Conservation (phyloP, 192 early-diverging fungal genomes). For the Gryganskiella cystojenkinii region DNA sequence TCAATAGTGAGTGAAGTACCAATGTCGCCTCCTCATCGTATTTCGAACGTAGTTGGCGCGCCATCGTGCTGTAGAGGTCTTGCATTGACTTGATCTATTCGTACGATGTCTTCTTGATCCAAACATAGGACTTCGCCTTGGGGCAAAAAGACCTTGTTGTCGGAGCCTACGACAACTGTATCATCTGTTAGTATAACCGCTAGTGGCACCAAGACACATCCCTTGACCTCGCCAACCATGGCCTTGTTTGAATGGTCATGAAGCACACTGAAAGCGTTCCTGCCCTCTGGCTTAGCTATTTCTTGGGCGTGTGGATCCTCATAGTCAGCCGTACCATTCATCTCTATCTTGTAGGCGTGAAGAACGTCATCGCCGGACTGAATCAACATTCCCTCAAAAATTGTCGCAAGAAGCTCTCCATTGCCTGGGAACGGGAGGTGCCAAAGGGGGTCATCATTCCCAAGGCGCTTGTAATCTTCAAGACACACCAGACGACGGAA, state of each 20-base stretch:
- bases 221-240: constrained; percentile 5
- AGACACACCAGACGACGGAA: not conserved
- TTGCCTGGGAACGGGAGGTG: not conserved
- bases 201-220: constrained; percentile 1
- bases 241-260: constrained; percentile 8
- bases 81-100: too few relatives aligned
- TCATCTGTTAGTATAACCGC: constrained; percentile 1
- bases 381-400: constrained; percentile 2
- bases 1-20: constrained; percentile 10
- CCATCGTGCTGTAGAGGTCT: constrained; percentile 9
- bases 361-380: constrained; percentile 1
- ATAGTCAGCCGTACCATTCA: not conserved
- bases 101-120: constrained; percentile 15
- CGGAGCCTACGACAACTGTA: constrained; percentile 1
- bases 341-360: not conserved
- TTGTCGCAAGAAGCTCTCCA: constrained; percentile 6
- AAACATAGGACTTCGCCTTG: not conserved
- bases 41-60: constrained; percentile 27
- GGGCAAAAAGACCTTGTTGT: constrained; percentile 5
- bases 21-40: constrained; percentile 22
- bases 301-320: constrained; percentile 10
- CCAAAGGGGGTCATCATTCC: not conserved
- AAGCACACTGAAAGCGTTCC: not conserved
- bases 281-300: not conserved
- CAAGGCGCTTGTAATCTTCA: constrained; percentile 4